phyloP scores from a whole-genome alignment of 495 filamentous ascomycete species.

The Aspergillus sclerotiicarbonarius region DNA sequence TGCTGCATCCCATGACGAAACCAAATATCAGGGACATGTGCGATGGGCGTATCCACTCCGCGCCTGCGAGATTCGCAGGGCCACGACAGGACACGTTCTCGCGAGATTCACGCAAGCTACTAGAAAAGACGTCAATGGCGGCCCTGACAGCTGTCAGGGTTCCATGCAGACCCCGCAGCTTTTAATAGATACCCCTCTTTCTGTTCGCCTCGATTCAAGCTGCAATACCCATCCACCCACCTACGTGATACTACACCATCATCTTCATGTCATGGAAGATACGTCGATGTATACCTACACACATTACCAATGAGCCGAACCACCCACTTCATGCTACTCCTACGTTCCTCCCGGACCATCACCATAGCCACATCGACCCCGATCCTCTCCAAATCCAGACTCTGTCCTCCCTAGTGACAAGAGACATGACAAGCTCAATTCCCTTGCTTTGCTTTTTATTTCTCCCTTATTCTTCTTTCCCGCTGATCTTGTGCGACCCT shows the following conservation, averaged over 20 bases:
- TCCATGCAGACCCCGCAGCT: not conserved
- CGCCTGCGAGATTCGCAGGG: not conserved
- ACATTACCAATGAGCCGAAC: too few relatives aligned
- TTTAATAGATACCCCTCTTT: slow-evolving; percentile 6
- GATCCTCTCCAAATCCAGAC: too few relatives aligned
- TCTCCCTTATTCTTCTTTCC: slow-evolving; percentile 17
- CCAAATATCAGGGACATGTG: not conserved
- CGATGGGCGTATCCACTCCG: not conserved
- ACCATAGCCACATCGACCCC: too few relatives aligned
- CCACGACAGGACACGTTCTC: not conserved
- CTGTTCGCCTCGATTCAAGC: not conserved
- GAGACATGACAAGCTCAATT: not conserved
- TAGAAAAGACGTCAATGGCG: not conserved
- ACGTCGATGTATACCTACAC: not conserved
- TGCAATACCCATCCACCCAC: not conserved
- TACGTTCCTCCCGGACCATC: not conserved
- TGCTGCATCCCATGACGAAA: slow-evolving; percentile 7
- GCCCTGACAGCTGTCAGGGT: not conserved
- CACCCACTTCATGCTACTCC: not conserved
- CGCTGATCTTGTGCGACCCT: not conserved
- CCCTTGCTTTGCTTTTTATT: not conserved
- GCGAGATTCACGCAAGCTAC: not conserved
- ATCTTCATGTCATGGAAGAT: too few relatives aligned
- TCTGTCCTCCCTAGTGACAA: not conserved
- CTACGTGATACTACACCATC: not conserved